These are phyloP conservation scores for Pichia sp. DNA, from an alignment of 1,139 yeast species.

Conservation along the genomic window DNA sequence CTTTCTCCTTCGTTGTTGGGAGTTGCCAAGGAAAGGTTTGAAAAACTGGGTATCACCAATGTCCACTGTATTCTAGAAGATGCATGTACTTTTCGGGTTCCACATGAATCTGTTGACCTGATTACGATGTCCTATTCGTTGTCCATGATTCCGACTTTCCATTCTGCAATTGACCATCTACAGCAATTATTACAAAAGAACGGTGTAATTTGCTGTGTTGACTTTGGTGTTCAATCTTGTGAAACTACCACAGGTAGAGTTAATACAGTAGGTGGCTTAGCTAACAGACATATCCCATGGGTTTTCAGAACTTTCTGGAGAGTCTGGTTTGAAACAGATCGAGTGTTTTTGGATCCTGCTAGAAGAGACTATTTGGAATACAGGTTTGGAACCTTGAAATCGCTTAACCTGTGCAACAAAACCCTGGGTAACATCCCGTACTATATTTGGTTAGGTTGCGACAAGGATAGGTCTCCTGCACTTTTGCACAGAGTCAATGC, in stretches of 20 bases:
- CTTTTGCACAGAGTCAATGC: constrained; percentile 63
- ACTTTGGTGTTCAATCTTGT: constrained; percentile 70
- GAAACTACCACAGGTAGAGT: constrained; percentile 66
- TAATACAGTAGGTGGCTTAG: constrained; percentile 70
- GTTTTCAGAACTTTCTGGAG: constrained; percentile 76
- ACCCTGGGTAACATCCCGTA: constrained; percentile 71
- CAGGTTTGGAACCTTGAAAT: constrained; percentile 73
- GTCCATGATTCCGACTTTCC: constrained; percentile 81
- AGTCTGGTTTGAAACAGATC: constrained; percentile 82
- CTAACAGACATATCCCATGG: constrained; percentile 73
- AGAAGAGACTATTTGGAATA: constrained; percentile 81
- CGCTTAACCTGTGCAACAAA: constrained; percentile 61
- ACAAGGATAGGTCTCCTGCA: constrained; percentile 57
- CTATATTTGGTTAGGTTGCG: constrained; percentile 80
- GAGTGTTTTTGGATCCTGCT: constrained; percentile 72
- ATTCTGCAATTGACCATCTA: constrained; percentile 73
- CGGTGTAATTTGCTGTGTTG: constrained; percentile 65
- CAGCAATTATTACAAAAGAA: constrained; percentile 47
- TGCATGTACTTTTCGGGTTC: constrained; percentile 61
- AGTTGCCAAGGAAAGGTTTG: constrained; percentile 60
- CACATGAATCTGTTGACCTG: constrained; percentile 50
- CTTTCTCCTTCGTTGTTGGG: constrained; percentile 72
- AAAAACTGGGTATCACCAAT: constrained; percentile 52
- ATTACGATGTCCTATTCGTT: constrained; percentile 75
- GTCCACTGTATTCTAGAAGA: constrained; percentile 71